Base-by-base conservation (phyloP, 495 filamentous ascomycete genomes). In the Penicillium herquei region DNA sequence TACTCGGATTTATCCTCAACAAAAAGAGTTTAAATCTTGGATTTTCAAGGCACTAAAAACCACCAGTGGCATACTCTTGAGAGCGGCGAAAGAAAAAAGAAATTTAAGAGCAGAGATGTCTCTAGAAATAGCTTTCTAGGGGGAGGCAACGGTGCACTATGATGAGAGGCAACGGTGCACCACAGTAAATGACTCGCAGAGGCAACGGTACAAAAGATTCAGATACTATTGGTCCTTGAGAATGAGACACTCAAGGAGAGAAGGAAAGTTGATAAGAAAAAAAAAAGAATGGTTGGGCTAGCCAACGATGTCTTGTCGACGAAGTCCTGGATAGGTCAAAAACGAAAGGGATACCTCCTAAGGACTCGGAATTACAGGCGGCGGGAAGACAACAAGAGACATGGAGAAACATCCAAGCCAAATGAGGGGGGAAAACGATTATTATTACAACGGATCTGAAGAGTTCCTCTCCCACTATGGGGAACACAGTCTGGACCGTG, bases 361-460 rank as follows among this genome's bases (percentile, higher is more conserved):
- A 39, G 47, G 35, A 47, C 32, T 18, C 37, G 44, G 45, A 54
- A 8, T 44, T 13, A 45, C 44, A 35, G 49, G 35, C 37, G 51
- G 21, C 21, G 32, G 12, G 37, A n/a, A 52, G 39, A 32, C 3
- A n/a, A 49, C n/a, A 21, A 1, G 39, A 43, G 14, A 43, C 35
- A 44, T 7, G 32, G 55, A 26, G 21, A 26, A 44, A 58, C 8
- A 18, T 13, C 9, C 16, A 51, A 18, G 32, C 32, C 7, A 37
- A 43, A 47, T 40, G 13, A 21, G 17, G 44, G 17, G 43, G 39
- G n/a, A 32, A 58, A 46, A 46, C 14, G 39, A 46, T 17, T 43
- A 48, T 39, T 30, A 31, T 30, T 12, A 21, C 39, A 7, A 50
- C 39, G 34, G 7, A 39, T 3, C 6, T 17, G 13, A 21, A 16